Evolutionary conservation across 106 monocot species (phyloP), one percentile per base, ranked within the genome.

Genomic region (Acorus gramineus): DNA sequence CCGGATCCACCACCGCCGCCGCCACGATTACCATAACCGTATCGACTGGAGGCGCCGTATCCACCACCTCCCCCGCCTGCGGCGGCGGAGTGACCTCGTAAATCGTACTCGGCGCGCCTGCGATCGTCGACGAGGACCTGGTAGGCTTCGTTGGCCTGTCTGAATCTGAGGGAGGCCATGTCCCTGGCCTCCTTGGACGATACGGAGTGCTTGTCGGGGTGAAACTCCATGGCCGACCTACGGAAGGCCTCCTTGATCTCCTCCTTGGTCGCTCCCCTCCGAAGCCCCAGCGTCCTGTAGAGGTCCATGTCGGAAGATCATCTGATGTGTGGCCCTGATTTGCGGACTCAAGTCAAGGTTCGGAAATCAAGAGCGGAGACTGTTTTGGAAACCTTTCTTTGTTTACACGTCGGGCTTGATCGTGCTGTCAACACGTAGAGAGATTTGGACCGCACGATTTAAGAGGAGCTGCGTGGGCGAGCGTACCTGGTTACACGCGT

Each of bases 181-280:
- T 87, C 73, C 43, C 71, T 53, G 54, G 73, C 75, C n/a, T 53
- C 60, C 4, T 65, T 42, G 11, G 85, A 47, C 44, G 92, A 85
- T 5, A 76, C 73, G 56, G 70, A 65, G 80, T 93, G 92, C 44
- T 74, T 63, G 56, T 93, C 92, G 3, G 92, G 92, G 80, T 93
- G 87, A 82, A 82, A 85, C 12, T 82, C 59, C 65, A 93, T 80
- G 55, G 92, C 92, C 60, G 74, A 80, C 8, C 69, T 61, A 7
- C 92, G 69, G 74, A 82, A 92, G 12, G 92, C 87, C 11, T 77
- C 92, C 60, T 93, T 93, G 73, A 93, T 87, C 69, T 93, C 87
- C 43, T 77, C 82, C 73, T 80, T 93, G 78, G 64, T 80, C 44
- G 92, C 92, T 67, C 44, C 59, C 4, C 55, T 11, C 47, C 56